These are phyloP conservation scores for Maudiozyma serrabonitensis DNA, from an alignment of 805 yeast genomes.

Conservation along the genomic window DNA sequence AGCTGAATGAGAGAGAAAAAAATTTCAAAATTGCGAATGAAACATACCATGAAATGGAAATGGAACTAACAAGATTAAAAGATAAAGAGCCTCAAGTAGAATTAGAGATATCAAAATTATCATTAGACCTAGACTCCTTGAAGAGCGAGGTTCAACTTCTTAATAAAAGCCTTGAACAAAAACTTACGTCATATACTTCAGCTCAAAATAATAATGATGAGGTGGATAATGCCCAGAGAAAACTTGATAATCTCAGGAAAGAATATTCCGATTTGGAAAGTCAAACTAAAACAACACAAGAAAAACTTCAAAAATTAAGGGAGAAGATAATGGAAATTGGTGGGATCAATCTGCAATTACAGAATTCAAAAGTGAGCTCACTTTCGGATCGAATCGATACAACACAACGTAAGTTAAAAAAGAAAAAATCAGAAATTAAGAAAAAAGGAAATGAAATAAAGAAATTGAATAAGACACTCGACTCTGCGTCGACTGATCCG, in stretches of 20 bases:
- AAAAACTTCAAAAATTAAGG: slow-evolving; percentile 50
- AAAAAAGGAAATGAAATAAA: slow-evolving; percentile 57
- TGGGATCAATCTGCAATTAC: slow-evolving; percentile 73
- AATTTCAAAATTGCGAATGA: slow-evolving; percentile 40
- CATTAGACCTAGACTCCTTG: slow-evolving; percentile 56
- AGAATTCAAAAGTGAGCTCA: slow-evolving; percentile 74
- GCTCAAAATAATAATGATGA: slow-evolving; percentile 28
- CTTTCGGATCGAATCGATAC: slow-evolving; percentile 57
- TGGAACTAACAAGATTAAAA: slow-evolving; percentile 45
- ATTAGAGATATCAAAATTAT: slow-evolving; percentile 44
- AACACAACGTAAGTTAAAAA: slow-evolving; percentile 44
- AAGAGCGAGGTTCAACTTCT: slow-evolving; percentile 43
- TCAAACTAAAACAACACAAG: slow-evolving; percentile 43
- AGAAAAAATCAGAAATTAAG: slow-evolving; percentile 44
- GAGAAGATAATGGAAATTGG: slow-evolving; percentile 83
- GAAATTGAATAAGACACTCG: slow-evolving; percentile 41
- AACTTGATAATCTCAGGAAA: slow-evolving; percentile 27
- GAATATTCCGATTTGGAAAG: slow-evolving; percentile 40
- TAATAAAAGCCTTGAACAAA: slow-evolving; percentile 34
- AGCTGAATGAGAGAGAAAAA: slow-evolving; percentile 44
- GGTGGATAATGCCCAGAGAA: slow-evolving; percentile 4
- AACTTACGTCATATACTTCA: slow-evolving; percentile 14
- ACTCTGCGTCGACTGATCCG: slow-evolving; percentile 40
- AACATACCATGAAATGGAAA: slow-evolving; percentile 50
- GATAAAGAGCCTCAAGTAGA: slow-evolving; percentile 67